Conservation (phyloP, 2,329 filamentous ascomycete species). For the Fusarium foetens region DNA sequence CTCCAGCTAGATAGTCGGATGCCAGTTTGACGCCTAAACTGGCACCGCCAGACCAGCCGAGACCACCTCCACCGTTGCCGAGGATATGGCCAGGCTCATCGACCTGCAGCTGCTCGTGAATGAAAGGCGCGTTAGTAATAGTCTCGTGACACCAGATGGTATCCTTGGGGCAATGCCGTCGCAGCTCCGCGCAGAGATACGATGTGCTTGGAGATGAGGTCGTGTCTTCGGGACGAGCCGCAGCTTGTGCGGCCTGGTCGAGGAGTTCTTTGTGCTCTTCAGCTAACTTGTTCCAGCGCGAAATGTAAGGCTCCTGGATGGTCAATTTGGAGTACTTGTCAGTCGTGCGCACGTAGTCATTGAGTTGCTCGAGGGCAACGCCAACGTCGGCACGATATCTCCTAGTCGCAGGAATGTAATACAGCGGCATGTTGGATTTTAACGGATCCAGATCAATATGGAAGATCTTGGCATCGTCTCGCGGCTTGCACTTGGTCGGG, state of each 20-base stretch:
- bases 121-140: conserved; percentile 73
- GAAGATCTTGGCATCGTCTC: conserved; percentile 62
- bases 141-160: conserved; percentile 80
- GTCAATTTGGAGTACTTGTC: background rate
- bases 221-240: background rate
- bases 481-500: conserved; percentile 71
- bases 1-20: conserved; percentile 41
- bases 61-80: conserved; percentile 80
- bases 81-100: conserved; percentile 76
- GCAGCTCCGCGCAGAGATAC: background rate
- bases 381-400: conserved; percentile 73
- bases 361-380: conserved; percentile 61
- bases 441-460: conserved; percentile 73
- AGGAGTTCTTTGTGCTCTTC: background rate
- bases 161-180: conserved; percentile 44
- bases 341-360: background rate
- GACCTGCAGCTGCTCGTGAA: conserved; percentile 75
- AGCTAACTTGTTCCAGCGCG: conserved; percentile 1
- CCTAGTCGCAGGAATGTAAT: conserved; percentile 72
- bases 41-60: conserved; percentile 80
- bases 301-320: background rate
- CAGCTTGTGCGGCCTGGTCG: background rate
- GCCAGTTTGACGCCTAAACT: conserved; percentile 76
- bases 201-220: background rate
- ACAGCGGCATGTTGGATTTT: conserved; percentile 77